Conservation (phyloP, 495 filamentous ascomycete genomes). For the Xylaria bambusicola region DNA sequence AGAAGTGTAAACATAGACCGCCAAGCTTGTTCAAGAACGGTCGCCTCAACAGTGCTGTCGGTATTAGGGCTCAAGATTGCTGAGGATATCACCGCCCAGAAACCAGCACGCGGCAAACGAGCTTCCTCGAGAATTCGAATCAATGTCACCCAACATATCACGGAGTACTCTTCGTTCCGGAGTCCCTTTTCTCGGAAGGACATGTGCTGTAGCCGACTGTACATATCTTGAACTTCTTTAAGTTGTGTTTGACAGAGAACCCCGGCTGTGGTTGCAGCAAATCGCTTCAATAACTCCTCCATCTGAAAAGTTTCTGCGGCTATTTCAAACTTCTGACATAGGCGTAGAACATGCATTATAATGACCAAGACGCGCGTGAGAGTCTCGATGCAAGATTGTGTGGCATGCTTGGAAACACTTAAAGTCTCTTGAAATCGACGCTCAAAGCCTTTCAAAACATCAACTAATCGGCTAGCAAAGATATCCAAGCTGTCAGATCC, state of each 20-base stretch:
- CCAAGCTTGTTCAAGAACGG: constrained; percentile 70
- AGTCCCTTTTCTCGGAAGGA: constrained; percentile 67
- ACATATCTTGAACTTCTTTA: constrained; percentile 57
- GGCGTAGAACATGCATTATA: constrained; percentile 33
- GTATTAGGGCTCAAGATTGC: constrained; percentile 37
- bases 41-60: constrained; percentile 46
- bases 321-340: constrained; percentile 33
- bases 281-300: constrained; percentile 46
- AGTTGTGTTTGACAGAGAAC: constrained; percentile 53
- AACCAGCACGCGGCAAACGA: constrained; percentile 46
- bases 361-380: constrained; percentile 32
- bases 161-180: constrained; percentile 53
- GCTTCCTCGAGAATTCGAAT: constrained; percentile 59
- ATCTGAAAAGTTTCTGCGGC: constrained; percentile 37
- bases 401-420: constrained; percentile 7
- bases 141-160: constrained; percentile 68
- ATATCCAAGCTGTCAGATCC: constrained; percentile 31
- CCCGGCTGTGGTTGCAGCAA: constrained; percentile 37
- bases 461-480: constrained; percentile 47
- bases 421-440: constrained; percentile 33
- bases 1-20: constrained; percentile 69
- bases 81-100: constrained; percentile 60
- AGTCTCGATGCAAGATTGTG: constrained; percentile 28
- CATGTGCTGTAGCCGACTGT: constrained; percentile 59
- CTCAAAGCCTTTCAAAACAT: constrained; percentile 46